Conservation (phyloP, 2,329 filamentous ascomycete genomes). For the Elsinoe ampelina region DNA sequence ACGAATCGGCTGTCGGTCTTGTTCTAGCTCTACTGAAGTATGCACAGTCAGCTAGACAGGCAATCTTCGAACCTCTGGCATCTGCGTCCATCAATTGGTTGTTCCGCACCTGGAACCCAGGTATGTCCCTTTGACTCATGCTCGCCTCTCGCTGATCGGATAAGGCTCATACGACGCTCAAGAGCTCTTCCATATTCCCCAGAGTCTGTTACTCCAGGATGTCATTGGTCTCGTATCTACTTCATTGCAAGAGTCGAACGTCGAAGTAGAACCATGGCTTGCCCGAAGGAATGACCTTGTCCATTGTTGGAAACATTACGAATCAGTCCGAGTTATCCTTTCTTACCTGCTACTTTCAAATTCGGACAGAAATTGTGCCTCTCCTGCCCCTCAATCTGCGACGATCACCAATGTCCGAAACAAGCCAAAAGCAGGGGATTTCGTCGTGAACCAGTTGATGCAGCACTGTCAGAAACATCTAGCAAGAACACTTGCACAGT, state of each 20-base stretch:
- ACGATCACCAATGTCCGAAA: background rate
- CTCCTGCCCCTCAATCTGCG: background rate
- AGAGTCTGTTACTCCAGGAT: constrained; percentile 30
- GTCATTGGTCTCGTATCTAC: constrained; percentile 59
- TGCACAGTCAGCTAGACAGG: constrained; percentile 58
- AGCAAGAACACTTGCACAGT: background rate
- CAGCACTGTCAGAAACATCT: background rate
- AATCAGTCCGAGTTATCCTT: background rate
- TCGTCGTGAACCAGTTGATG: background rate
- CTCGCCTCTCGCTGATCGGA: background rate
- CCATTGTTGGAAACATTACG: background rate
- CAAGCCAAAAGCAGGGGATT: background rate
- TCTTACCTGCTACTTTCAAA: background rate
- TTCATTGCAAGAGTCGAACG: constrained; percentile 50
- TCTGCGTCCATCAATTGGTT: constrained; percentile 74
- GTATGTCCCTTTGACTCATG: constrained; percentile 37
- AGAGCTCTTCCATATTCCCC: background rate
- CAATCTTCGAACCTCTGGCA: constrained; percentile 56
- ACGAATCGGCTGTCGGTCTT: constrained; percentile 68
- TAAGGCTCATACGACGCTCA: background rate
- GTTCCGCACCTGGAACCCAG: constrained; percentile 70
- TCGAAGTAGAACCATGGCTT: background rate
- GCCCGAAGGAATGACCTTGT: background rate
- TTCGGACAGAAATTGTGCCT: background rate
- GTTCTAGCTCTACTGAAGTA: constrained; percentile 61